Base-by-base conservation (phyloP, 139 green algal genomes). In the Zygnema circumcarinatum region DNA sequence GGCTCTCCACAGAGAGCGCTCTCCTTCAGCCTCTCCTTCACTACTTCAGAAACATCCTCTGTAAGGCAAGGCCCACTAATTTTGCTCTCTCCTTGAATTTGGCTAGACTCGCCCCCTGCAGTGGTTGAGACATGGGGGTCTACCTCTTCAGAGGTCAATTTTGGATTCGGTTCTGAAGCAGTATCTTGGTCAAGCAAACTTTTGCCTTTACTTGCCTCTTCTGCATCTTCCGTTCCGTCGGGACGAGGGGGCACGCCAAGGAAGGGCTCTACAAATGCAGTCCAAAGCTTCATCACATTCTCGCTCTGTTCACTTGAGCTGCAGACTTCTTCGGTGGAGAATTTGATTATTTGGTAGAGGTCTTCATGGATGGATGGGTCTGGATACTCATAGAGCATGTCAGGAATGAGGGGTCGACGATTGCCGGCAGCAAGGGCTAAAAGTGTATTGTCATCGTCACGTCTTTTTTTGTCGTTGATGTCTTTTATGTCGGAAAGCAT, bases 401-500 rank as follows among this genome's bases (percentile, higher is more conserved):
- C 93, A 0, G 89, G 87, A 39, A 86, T 79, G 35, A 90, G 54
- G 32, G 87, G 52, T 11, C 39, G 67, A 3, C 76, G 29, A 7
- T 16, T 88, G 16, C 79, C 79, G 20, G 40, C 42, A 80, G 68
- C 79, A n/a, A 82, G 32, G 7, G 52, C 73, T 2, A 47, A 25
- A 31, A 92, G 74, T 38, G 33, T 47, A 25, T 90, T 85, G 39
- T 93, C 90, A 2, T 84, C 74, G 20, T 84, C 35, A 31, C 68
- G 35, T 32, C 42, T 78, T 53, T 31, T 92, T 87, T 93, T 90
- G 85, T 99, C 97, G 33, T 90, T 93, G n/a, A 93, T 84, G 53
- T 99, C 96, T 83, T 94, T 95, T 42, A 98, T 93, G 90, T 98
- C 97, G 31, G 89, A 36, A 81, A 98, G 81, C 92, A 99, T 76